Conservation (phyloP, 805 yeast genomes). For the Torulaspora delbrueckii region DNA sequence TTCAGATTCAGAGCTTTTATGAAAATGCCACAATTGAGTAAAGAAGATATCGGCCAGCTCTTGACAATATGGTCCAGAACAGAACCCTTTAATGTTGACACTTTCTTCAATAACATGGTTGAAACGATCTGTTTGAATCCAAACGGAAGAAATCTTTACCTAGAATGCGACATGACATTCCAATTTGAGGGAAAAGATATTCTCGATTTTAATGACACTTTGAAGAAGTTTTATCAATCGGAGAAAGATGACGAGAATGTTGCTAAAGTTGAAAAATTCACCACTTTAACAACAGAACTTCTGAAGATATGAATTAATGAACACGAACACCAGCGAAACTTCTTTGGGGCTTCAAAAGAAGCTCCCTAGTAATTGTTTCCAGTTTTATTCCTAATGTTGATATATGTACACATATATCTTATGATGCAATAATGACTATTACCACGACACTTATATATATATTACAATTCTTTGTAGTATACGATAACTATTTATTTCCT, state of each 20-base stretch:
- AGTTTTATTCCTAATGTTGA: neutral
- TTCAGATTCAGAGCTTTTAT: conserved; percentile 28
- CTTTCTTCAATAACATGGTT: conserved; percentile 31
- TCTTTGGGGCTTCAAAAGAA: neutral
- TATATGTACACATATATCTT: conserved; percentile 1
- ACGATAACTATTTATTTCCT: neutral
- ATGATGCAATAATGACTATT: conserved; percentile 4
- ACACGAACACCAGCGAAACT: neutral
- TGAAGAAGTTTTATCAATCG: conserved; percentile 12
- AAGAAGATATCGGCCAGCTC: conserved; percentile 20
- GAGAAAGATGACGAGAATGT: conserved; percentile 16
- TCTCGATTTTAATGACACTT: conserved; percentile 8
- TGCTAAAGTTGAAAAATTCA: conserved; percentile 18
- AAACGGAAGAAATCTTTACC: conserved; percentile 13
- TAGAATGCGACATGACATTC: conserved; percentile 20
- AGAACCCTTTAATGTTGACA: conserved; percentile 19
- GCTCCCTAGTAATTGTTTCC: neutral
- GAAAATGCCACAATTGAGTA: conserved; percentile 19
- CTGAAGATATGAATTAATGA: conserved; percentile 1
- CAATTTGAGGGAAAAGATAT: conserved; percentile 17
- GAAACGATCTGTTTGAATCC: conserved; percentile 30
- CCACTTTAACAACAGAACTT: conserved; percentile 8
- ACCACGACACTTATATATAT: neutral
- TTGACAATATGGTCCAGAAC: conserved; percentile 23
- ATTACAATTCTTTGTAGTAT: neutral